Base-by-base conservation (phyloP, 2,329 filamentous ascomycete species). In the Apiospora koreana region DNA sequence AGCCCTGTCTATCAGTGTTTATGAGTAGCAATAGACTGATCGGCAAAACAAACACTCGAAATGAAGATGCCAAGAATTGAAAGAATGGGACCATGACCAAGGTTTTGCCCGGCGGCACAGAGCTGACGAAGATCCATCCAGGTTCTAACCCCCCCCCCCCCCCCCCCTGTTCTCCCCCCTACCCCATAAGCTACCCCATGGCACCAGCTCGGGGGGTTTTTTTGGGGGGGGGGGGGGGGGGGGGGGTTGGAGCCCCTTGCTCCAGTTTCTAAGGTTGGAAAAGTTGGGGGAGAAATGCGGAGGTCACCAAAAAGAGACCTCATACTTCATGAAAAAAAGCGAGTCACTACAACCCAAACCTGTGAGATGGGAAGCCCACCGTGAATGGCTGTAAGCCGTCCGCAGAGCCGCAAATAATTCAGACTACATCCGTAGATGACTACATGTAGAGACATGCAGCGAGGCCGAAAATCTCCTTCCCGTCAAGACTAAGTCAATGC, bases 31-130 rank as follows among this genome's bases (percentile, higher is more conserved):
- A 65, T 43, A 12, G 65, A 46, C 42, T 18, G 42, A 67, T 67
- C 65, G 65, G 65, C 65, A 46, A 46, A 67, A 67, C 65, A 46
- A 43, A 45, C 42, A 35, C 65, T 41, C 65, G 28, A 67, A n/a
- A 28, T 28, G 18, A 21, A 45, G 23, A 4, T n/a, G 65, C 65
- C 42, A 67, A 46, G 65, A 31, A 31, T 12, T 21, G 14, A 10
- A 31, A 38, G 28, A 31, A 35, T 28, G 65, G 42, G 42, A 35
- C n/a, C 21, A 43, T 67, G 65, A 8, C 65, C 42, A 67, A 66
- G 65, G 65, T 35, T 28, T 28, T 45, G 18, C 42, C 16, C 23
- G 41, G 6, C 31, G n/a, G 41, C 25, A n/a, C 14, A 67, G 45
- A 67, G 65, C 65, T 43, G 65, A 31, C 31, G 54, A 62, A 62